These are phyloP conservation scores for Trichoderma afroharzianum DNA, from an alignment of 2,329 filamentous ascomycete genomes.

Conservation along the genomic window DNA sequence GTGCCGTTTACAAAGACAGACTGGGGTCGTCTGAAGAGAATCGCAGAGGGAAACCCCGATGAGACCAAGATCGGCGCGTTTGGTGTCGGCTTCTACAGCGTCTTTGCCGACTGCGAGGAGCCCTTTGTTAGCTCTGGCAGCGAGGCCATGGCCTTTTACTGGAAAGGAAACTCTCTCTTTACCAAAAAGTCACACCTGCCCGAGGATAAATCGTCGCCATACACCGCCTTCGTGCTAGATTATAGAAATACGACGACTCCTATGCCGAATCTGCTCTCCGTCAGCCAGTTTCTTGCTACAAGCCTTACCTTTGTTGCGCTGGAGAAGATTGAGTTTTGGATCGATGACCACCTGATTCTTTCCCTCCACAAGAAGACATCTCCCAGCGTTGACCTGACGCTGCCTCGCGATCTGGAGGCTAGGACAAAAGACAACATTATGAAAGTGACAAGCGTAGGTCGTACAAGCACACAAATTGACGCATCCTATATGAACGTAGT, in stretches of 20 bases:
- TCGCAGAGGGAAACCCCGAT: constrained; percentile 98
- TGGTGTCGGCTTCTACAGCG: constrained; percentile 96
- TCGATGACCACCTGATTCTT: constrained; percentile 82
- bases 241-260: constrained; percentile 87
- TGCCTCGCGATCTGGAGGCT: constrained; percentile 77
- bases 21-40: constrained; percentile 90
- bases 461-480: constrained; percentile 88
- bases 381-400: constrained; percentile 64
- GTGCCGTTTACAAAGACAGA: constrained; percentile 84
- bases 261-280: constrained; percentile 76
- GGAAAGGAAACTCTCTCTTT: constrained; percentile 97
- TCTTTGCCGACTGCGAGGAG: constrained; percentile 97
- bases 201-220: constrained; percentile 58
- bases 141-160: constrained; percentile 97
- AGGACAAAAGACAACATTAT: constrained; percentile 85
- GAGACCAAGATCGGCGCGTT: constrained; percentile 99
- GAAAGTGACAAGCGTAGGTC: constrained; percentile 75
- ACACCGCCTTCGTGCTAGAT: constrained; percentile 92
- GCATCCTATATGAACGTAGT: constrained; percentile 84
- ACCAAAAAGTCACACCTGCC: constrained; percentile 79
- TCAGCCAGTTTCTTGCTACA: constrained; percentile 89
- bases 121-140: constrained; percentile 92
- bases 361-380: constrained; percentile 81
- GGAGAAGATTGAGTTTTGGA: constrained; percentile 80
- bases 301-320: constrained; percentile 94